phyloP scores from a whole-genome alignment of 1,284 basidiomycete genomes.

The Trichosporon faecale region DNA sequence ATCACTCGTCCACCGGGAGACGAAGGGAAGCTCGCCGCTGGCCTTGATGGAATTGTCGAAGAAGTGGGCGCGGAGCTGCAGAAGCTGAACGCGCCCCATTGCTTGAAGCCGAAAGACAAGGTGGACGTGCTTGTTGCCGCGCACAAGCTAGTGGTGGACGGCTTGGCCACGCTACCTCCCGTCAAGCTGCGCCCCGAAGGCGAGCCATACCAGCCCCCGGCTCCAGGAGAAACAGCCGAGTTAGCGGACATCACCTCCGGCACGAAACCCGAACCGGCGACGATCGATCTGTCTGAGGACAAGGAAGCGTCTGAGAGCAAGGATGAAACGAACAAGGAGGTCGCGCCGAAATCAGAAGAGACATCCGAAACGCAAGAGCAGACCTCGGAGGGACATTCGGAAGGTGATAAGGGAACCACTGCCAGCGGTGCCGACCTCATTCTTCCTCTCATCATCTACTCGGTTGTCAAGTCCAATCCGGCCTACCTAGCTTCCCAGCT shows the following conservation, averaged over 20 bases:
- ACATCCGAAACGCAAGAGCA: neutral
- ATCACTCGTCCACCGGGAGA: conserved; percentile 57
- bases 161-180: conserved; percentile 43
- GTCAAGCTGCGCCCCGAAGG: conserved; percentile 51
- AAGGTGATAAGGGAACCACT: neutral
- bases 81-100: conserved; percentile 60
- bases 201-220: conserved; percentile 38
- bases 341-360: neutral
- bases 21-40: conserved; percentile 57
- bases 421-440: conserved; percentile 50
- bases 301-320: neutral
- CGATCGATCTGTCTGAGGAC: neutral
- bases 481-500: conserved; percentile 78
- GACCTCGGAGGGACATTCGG: neutral
- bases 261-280: neutral
- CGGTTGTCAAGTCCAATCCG: conserved; percentile 86
- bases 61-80: conserved; percentile 59
- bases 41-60: conserved; percentile 66
- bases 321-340: neutral
- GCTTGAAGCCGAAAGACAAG: conserved; percentile 72
- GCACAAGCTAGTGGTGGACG: conserved; percentile 70
- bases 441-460: conserved; percentile 81
- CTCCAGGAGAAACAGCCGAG: neutral
- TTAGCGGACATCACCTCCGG: conserved; percentile 11
- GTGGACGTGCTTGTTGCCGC: conserved; percentile 72